Percentiles rank a stretch among this genome's conserved stretches.
Conservation (phyloP, 2,329 filamentous ascomycete genomes). For the Cordyceps fumosorosea region DNA sequence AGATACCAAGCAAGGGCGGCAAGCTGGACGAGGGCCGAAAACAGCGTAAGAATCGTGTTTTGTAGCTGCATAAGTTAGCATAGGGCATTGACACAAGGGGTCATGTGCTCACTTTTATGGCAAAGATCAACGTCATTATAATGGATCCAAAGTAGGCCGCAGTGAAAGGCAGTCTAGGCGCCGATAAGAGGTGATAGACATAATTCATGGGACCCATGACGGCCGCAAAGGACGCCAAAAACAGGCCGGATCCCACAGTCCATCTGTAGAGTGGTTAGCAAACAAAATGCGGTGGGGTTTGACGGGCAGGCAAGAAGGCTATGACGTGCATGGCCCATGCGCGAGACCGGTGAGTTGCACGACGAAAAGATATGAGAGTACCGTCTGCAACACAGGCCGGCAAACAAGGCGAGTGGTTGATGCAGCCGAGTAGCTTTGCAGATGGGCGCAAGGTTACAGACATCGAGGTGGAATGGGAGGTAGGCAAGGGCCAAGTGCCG, state of each 20-base stretch:
- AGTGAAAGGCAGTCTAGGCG: conserved; percentile 82
- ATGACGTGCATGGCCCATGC: conserved; percentile 21
- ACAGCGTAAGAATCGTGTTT: conserved; percentile 75
- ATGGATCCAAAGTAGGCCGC: conserved; percentile 94
- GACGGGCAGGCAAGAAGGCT: neutral
- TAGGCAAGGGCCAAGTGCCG: conserved; percentile 3
- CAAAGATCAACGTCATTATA: conserved; percentile 81
- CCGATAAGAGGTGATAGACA: conserved; percentile 74
- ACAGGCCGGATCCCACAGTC: conserved; percentile 86
- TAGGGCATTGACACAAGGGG: conserved; percentile 7
- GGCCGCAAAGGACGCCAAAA: conserved; percentile 86
- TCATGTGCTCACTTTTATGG: conserved; percentile 69
- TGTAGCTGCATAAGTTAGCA: conserved; percentile 54
- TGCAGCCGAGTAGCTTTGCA: neutral
- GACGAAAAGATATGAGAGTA: neutral
- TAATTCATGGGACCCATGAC: conserved; percentile 89
- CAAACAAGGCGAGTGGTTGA: conserved; percentile 7
- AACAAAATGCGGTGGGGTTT: neutral
- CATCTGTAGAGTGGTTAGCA: conserved; percentile 55
- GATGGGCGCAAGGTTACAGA: neutral
- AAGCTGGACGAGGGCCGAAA: conserved; percentile 78
- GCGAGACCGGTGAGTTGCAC: neutral
- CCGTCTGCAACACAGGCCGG: neutral
- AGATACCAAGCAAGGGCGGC: conserved; percentile 85
- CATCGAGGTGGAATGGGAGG: neutral